Evolutionary conservation across 2,329 filamentous ascomycete species (phyloP).

Genomic region (Camillea tinctor): DNA sequence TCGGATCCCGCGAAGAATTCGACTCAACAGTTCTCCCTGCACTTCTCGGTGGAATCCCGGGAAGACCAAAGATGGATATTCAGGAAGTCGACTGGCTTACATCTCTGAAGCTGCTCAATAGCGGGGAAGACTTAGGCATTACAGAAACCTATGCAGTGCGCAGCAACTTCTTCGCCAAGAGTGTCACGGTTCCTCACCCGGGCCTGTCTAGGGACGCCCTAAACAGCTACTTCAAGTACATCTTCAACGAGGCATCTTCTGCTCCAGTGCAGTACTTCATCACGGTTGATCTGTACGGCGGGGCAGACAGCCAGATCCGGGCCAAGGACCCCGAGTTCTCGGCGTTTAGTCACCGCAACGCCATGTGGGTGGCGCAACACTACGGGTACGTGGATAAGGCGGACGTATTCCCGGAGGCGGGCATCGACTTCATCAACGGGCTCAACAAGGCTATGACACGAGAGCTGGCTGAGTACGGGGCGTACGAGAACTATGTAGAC

Average conservation of each 20-base stretch:
- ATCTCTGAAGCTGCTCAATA: constrained; percentile 18
- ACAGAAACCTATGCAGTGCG: constrained; percentile 13
- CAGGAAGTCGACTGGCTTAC: constrained; percentile 23
- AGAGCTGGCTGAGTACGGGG: constrained; percentile 14
- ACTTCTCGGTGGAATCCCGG: constrained; percentile 24
- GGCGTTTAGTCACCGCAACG: constrained; percentile 31
- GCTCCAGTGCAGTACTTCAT: constrained; percentile 31
- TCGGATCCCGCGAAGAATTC: constrained; percentile 28
- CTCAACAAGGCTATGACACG: constrained; percentile 23
- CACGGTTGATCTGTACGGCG: constrained; percentile 36
- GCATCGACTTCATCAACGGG: constrained; percentile 21
- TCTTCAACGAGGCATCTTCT: constrained; percentile 13
- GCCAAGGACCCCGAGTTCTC: constrained; percentile 9
- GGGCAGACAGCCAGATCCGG: constrained; percentile 33
- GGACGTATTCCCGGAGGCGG: constrained; percentile 16
- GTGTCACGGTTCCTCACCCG: constrained; percentile 29
- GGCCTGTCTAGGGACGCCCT: constrained; percentile 23
- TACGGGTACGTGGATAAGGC: constrained; percentile 20
- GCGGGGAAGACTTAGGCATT: constrained; percentile 17
- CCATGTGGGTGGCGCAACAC: constrained; percentile 35
- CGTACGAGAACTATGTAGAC: constrained; percentile 30
- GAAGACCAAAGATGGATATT: not conserved
- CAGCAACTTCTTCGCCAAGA: constrained; percentile 37
- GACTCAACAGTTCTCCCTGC: constrained; percentile 23
- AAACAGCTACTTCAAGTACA: constrained; percentile 24